Conservation (phyloP, 768 basidiomycete species). For the Boletus sensibilis region DNA sequence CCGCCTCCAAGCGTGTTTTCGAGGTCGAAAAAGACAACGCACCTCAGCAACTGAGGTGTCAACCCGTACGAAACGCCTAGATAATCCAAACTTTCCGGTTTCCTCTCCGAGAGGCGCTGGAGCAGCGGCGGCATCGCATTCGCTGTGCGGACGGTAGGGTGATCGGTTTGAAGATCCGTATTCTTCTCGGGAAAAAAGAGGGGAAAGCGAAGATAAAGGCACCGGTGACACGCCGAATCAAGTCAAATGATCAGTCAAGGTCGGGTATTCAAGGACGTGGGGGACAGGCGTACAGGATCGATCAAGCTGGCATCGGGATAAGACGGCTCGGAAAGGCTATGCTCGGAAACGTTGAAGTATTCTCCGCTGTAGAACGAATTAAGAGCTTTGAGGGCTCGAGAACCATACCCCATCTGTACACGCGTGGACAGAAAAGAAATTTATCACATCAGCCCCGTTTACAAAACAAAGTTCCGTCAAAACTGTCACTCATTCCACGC, state of each 20-base stretch:
- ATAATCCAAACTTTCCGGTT: conserved; percentile 89
- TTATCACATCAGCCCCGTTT: conserved; percentile 1
- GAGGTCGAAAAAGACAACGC: conserved; percentile 9
- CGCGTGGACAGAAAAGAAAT: background rate
- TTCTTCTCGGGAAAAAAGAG: conserved; percentile 31
- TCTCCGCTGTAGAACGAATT: conserved; percentile 94
- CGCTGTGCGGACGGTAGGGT: conserved; percentile 66
- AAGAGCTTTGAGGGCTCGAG: conserved; percentile 80
- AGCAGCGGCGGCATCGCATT: conserved; percentile 89
- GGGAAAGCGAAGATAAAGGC: background rate
- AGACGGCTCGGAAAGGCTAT: conserved; percentile 41
- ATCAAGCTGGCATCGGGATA: conserved; percentile 60
- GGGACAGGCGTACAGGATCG: conserved; percentile 39
- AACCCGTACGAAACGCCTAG: conserved; percentile 96
- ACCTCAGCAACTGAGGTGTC: conserved; percentile 81
- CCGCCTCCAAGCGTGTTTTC: too few species aligned
- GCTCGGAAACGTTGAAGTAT: conserved; percentile 82
- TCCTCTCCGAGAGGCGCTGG: conserved; percentile 84
- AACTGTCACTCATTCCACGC: background rate
- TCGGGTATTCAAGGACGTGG: background rate
- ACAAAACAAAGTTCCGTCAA: background rate
- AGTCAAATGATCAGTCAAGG: background rate
- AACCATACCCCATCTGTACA: conserved; percentile 92
- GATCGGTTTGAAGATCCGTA: conserved; percentile 71
- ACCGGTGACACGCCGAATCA: background rate